Evolutionary conservation across 1,284 basidiomycete species (phyloP).

Genomic region (Puccinia coronata): DNA sequence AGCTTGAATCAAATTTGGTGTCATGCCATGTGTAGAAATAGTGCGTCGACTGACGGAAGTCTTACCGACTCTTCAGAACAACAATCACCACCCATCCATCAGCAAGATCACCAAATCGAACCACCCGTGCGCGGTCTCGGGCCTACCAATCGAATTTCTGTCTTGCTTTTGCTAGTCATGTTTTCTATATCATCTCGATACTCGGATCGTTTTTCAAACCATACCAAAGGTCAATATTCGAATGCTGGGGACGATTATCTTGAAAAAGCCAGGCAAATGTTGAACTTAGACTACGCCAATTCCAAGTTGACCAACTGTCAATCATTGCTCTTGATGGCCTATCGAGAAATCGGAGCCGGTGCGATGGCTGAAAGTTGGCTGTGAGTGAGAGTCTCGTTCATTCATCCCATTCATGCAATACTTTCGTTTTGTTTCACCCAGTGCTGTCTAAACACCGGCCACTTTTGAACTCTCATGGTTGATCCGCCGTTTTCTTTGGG

Average conservation of each 20-base stretch:
- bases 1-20: slow-evolving; percentile 59
- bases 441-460: slow-evolving; percentile 64
- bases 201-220: slow-evolving; percentile 59
- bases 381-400: slow-evolving; percentile 65
- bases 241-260: slow-evolving; percentile 74
- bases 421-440: neutral
- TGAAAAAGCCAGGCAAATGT: slow-evolving; percentile 69
- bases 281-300: slow-evolving; percentile 69
- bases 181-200: slow-evolving; percentile 75
- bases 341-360: slow-evolving; percentile 79
- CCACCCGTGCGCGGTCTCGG: neutral
- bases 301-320: slow-evolving; percentile 72
- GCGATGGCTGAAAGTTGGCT: slow-evolving; percentile 84
- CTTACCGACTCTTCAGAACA: slow-evolving; percentile 20
- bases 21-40: slow-evolving; percentile 50
- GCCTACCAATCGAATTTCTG: slow-evolving; percentile 62
- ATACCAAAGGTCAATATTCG: slow-evolving; percentile 70
- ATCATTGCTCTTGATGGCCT: slow-evolving; percentile 74
- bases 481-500: neutral
- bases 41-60: slow-evolving; percentile 47
- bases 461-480: neutral
- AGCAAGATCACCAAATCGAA: neutral
- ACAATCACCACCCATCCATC: neutral
- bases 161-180: slow-evolving; percentile 73
- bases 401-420: neutral